phyloP scores from a whole-genome alignment of 2,329 filamentous ascomycete species.

The Bipolaris gigantea region DNA sequence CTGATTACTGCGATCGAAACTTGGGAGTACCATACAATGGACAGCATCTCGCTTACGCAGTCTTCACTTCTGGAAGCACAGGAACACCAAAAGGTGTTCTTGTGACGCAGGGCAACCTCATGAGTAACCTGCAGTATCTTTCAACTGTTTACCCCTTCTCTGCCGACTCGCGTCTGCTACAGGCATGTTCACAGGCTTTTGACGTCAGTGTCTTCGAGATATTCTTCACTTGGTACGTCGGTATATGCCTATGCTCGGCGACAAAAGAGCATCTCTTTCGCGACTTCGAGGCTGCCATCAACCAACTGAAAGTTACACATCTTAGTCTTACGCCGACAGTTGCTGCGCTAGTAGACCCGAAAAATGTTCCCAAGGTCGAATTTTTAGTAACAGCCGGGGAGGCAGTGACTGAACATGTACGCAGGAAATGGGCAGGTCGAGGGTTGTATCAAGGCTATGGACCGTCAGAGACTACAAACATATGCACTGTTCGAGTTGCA shows the following conservation, averaged over 20 bases:
- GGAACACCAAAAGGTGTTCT: conserved; percentile 78
- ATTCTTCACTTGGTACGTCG: conserved; percentile 78
- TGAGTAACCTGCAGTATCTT: conserved; percentile 73
- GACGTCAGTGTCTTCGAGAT: conserved; percentile 90
- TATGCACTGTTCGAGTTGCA: conserved; percentile 71
- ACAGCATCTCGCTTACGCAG: conserved; percentile 68
- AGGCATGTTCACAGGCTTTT: conserved; percentile 82
- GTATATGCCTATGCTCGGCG: conserved; percentile 77
- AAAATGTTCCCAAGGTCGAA: conserved; percentile 68
- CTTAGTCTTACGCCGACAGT: conserved; percentile 85
- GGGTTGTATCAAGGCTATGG: conserved; percentile 78
- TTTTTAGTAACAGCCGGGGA: conserved; percentile 84
- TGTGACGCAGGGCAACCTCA: conserved; percentile 73
- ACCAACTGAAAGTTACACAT: conserved; percentile 69
- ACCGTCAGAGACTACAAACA: conserved; percentile 84
- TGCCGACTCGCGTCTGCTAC: conserved; percentile 64
- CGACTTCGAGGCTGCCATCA: conserved; percentile 70
- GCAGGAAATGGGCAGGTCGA: conserved; percentile 66
- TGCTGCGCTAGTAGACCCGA: conserved; percentile 70
- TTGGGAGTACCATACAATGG: conserved; percentile 45
- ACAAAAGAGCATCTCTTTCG: conserved; percentile 73
- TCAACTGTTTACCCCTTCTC: conserved; percentile 65
- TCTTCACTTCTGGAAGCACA: conserved; percentile 84
- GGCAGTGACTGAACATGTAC: conserved; percentile 72
- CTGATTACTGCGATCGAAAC: conserved; percentile 43